phyloP scores from a whole-genome alignment of 2,329 filamentous ascomycete genomes.

The Aspergillus hiratsukae region DNA sequence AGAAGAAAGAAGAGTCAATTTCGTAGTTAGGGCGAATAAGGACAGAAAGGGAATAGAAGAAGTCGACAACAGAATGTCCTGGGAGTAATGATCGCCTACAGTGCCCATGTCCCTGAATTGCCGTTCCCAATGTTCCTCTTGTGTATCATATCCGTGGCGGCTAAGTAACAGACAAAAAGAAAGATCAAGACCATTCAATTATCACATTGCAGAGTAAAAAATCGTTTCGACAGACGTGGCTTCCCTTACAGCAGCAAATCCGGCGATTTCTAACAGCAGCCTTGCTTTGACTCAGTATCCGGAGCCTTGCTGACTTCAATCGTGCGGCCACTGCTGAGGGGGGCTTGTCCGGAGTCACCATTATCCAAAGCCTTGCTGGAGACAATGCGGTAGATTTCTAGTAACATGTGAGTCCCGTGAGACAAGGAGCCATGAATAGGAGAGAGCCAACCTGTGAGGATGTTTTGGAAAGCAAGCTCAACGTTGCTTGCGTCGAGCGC shows the following conservation, averaged over 20 bases:
- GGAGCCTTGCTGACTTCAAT: slow-evolving; percentile 84
- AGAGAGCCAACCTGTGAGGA: slow-evolving; percentile 75
- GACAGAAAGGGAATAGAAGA: slow-evolving; percentile 13
- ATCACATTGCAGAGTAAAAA: slow-evolving; percentile 37
- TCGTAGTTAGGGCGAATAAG: slow-evolving; percentile 16
- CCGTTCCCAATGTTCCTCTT: slow-evolving; percentile 28
- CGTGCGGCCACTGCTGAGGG: slow-evolving; percentile 70
- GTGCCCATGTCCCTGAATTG: slow-evolving; percentile 22
- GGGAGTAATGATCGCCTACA: slow-evolving; percentile 17
- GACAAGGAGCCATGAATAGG: slow-evolving; percentile 3
- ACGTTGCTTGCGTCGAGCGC: slow-evolving; percentile 98
- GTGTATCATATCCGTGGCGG: slow-evolving; percentile 30
- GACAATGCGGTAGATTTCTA: slow-evolving; percentile 99
- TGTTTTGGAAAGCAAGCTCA: slow-evolving; percentile 98
- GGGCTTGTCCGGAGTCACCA: slow-evolving; percentile 74
- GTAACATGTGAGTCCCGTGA: slow-evolving; percentile 2
- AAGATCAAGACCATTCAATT: slow-evolving; percentile 36
- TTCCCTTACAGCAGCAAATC: slow-evolving; percentile 15
- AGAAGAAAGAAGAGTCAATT: slow-evolving; percentile 21
- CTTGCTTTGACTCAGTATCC: slow-evolving; percentile 68
- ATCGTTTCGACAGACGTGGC: slow-evolving; percentile 30
- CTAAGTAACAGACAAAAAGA: slow-evolving; percentile 34
- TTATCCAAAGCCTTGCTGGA: slow-evolving; percentile 95
- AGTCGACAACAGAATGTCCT: slow-evolving; percentile 13
- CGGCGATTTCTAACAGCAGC: slow-evolving; percentile 36